Evolutionary conservation across 345 rosid species (phyloP).

Genomic region (Cardiospermum halicacabum): DNA sequence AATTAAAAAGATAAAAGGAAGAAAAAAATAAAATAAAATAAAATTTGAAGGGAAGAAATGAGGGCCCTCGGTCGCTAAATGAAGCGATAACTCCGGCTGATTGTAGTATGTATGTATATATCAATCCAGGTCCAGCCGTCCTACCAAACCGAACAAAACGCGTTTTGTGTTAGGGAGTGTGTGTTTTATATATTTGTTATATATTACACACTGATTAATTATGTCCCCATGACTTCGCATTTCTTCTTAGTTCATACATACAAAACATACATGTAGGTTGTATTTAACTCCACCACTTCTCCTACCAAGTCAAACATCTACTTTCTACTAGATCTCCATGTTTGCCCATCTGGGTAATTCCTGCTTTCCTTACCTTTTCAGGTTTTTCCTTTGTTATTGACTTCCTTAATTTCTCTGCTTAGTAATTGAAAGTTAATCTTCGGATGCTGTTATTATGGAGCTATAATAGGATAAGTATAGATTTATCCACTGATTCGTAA

Average conservation of each 20-base stretch:
- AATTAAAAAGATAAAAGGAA: too few relatives aligned
- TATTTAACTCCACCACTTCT: neutral
- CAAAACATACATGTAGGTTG: neutral
- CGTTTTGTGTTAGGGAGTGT: neutral
- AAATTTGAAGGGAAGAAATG: neutral
- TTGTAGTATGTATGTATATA: too few relatives aligned
- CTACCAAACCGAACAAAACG: conserved; percentile 1
- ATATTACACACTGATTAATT: neutral
- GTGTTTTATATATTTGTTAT: neutral
- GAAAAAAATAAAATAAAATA: too few relatives aligned
- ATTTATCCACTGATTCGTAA: conserved; percentile 11
- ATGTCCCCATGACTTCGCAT: neutral
- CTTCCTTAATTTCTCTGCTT: neutral
- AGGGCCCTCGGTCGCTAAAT: neutral
- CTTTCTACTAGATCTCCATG: conserved; percentile 6
- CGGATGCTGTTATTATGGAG: neutral
- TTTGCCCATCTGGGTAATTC: conserved; percentile 16
- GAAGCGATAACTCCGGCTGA: neutral
- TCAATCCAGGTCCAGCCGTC: too few relatives aligned
- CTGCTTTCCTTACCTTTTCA: neutral
- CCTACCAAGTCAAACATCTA: neutral
- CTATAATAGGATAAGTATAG: neutral
- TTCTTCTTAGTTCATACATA: neutral
- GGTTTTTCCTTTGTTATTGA: neutral
- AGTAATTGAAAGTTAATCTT: conserved; percentile 1